Evolutionary conservation across 1,139 yeast genomes (phyloP), one percentile per base, ranked within the genome.

Genomic region (Kodamaea derodonti): DNA sequence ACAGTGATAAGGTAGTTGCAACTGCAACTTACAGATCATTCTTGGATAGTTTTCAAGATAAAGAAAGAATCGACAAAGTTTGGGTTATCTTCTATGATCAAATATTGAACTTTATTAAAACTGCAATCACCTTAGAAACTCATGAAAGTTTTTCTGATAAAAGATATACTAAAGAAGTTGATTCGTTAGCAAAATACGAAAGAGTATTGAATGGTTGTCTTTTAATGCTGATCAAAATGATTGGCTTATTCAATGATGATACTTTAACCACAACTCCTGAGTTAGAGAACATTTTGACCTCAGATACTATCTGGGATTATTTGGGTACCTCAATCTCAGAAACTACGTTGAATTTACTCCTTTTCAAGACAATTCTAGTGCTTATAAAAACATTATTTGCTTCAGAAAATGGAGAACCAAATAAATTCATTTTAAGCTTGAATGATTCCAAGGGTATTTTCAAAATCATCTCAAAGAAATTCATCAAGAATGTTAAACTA

Each of bases 141-240:
- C 70, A 70, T 4, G 76, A 72, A 13, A 73, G 88, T 0, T 56
- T 88, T 26, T 80, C 94, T 3, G 97, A 90, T 49, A 83, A 80
- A 48, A 67, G 95, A 41, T 81, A 78, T 51, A 74, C 80, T 16
- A 72, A 79, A 4, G 75, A 72, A 35, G 84, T 79, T 20, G 95
- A 87, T 42, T 71, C 85, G 0, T 64, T 66, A 15, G 61, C 78
- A n/a, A 86, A 84, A 51, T 84, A 80, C 49, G 69, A 71, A 25
- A 64, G 95, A 36, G 72, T 82, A 1, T 54, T 79, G 11, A 69
- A 71, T 31, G 63, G 80, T 5, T 63, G 81, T 3, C 47, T 84
- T 9, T 63, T 64, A 31, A 60, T 84, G 53, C 51, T 83, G 16
- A 65, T 60, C 1, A 69, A 71, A 37, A 37, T 80, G 29, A 43